These are phyloP conservation scores for Boletus barrowsii DNA, from an alignment of 768 basidiomycete genomes.

Conservation along the genomic window DNA sequence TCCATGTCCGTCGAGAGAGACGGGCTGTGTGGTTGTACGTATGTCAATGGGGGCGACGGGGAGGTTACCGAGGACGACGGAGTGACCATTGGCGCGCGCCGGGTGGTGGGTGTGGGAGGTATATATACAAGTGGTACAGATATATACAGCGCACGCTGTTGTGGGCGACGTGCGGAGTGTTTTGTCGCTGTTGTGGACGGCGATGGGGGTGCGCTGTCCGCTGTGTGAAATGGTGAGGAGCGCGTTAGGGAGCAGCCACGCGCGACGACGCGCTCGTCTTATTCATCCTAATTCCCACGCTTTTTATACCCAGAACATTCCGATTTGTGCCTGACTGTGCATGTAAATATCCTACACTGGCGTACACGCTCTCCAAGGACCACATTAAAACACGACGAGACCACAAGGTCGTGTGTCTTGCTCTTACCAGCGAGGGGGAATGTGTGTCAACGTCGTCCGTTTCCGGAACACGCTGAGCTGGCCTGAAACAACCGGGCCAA, in stretches of 20 bases:
- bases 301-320: slow-evolving; percentile 23
- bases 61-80: slow-evolving; percentile 82
- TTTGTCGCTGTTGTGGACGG: slow-evolving; percentile 33
- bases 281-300: slow-evolving; percentile 36
- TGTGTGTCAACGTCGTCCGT: not conserved
- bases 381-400: slow-evolving; percentile 14
- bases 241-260: slow-evolving; percentile 36
- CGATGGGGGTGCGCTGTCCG: slow-evolving; percentile 35
- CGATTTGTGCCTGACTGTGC: slow-evolving; percentile 19
- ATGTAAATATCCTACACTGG: slow-evolving; percentile 12
- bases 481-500: slow-evolving; percentile 12
- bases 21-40: slow-evolving; percentile 45
- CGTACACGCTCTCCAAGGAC: slow-evolving; percentile 3
- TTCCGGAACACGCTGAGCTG: slow-evolving; percentile 5
- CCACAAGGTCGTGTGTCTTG: slow-evolving; percentile 6
- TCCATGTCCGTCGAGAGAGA: slow-evolving; percentile 41
- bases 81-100: slow-evolving; percentile 61
- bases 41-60: slow-evolving; percentile 71
- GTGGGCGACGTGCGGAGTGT: slow-evolving; percentile 3
- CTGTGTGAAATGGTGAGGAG: slow-evolving; percentile 37
- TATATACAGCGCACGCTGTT: slow-evolving; percentile 14
- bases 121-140: slow-evolving; percentile 17
- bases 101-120: not conserved
- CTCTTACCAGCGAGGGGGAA: slow-evolving; percentile 2
- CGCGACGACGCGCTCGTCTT: slow-evolving; percentile 39